A percentile compares a stretch with the other conserved stretches of the same genome.
phyloP scores from a whole-genome alignment of 306 rosid species.

The Sindora glabra region DNA sequence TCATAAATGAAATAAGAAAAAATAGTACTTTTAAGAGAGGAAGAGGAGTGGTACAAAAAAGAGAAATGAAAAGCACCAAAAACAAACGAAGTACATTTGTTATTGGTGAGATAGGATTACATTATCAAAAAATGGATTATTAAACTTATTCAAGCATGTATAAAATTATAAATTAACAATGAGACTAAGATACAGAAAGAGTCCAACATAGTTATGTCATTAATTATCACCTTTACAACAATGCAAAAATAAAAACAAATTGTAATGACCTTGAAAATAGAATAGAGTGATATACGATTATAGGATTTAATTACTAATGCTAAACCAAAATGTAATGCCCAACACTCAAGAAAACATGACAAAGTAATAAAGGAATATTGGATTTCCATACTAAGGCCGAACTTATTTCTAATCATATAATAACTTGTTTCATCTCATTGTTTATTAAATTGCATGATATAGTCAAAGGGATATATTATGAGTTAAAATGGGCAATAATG shows the following conservation, averaged over 20 bases:
- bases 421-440: constrained; percentile 64
- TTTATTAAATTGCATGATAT: constrained; percentile 42
- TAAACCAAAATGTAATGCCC: not conserved
- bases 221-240: not conserved
- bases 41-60: too few species aligned
- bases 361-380: too few species aligned
- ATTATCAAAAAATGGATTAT: constrained; percentile 27
- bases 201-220: constrained; percentile 2
- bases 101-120: constrained; percentile 90
- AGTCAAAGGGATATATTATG: not conserved
- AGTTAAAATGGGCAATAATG: not conserved
- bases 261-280: not conserved
- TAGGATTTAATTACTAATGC: not conserved
- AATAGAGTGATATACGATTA: not conserved
- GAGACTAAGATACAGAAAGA: not conserved
- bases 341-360: too few species aligned
- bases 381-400: too few species aligned
- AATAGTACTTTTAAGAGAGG: too few species aligned
- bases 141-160: constrained; percentile 1
- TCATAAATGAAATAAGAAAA: too few species aligned
- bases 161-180: too few species aligned
- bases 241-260: not conserved
- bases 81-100: constrained; percentile 83
- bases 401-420: constrained; percentile 67
- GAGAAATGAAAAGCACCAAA: constrained; percentile 81